Conservation (phyloP, 1,284 basidiomycete genomes). For the Ganoderma leucocontextum region DNA sequence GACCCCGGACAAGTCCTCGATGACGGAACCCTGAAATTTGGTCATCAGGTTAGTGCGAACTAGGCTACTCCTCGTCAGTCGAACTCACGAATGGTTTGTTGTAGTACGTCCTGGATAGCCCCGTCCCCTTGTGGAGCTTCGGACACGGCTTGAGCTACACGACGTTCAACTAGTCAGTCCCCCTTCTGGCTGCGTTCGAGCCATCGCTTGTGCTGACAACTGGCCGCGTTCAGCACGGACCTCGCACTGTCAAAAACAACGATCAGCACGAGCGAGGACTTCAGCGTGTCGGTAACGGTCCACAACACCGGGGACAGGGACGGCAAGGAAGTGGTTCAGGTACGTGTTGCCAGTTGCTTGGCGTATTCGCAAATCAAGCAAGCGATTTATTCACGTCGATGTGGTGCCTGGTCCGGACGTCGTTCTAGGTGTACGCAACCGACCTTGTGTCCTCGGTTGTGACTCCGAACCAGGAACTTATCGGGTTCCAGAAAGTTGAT, state of each 20-base stretch:
- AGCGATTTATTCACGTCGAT: no score
- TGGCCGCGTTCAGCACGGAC: constrained; percentile 48
- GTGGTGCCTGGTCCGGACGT: neutral
- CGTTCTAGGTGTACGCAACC: constrained; percentile 63
- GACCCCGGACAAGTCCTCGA: constrained; percentile 58
- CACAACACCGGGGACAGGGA: constrained; percentile 61
- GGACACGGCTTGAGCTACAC: constrained; percentile 74
- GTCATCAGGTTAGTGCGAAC: constrained; percentile 52
- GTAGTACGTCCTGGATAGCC: constrained; percentile 69
- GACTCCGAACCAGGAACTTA: constrained; percentile 67
- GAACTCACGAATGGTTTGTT: constrained; percentile 9
- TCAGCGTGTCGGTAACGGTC: constrained; percentile 65
- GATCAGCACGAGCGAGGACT: constrained; percentile 55
- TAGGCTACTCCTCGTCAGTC: no score
- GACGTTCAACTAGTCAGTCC: constrained; percentile 64
- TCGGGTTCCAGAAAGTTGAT: constrained; percentile 68
- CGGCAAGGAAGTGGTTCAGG: constrained; percentile 71
- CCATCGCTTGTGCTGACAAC: neutral
- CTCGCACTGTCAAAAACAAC: constrained; percentile 54
- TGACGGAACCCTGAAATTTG: constrained; percentile 61
- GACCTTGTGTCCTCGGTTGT: constrained; percentile 69
- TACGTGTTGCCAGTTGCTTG: constrained; percentile 26
- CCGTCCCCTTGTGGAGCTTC: constrained; percentile 70
- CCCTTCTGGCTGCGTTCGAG: neutral
- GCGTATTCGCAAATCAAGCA: neutral